Conservation (phyloP, 2,329 filamentous ascomycete genomes). For the Penicillium sp. region DNA sequence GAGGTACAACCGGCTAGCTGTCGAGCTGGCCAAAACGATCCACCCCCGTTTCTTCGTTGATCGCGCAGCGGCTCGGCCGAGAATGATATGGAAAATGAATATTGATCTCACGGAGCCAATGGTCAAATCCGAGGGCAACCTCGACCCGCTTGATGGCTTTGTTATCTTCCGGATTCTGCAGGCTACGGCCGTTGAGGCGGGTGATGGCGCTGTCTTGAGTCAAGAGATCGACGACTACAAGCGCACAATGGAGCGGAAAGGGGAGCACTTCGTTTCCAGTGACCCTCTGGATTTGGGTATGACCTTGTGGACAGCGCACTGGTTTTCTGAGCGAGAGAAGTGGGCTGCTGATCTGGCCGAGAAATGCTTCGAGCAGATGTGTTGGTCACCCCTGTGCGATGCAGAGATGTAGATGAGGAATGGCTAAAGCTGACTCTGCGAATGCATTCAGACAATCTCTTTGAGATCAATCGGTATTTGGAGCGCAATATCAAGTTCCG, state of each 20-base stretch:
- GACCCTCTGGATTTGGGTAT: conserved; percentile 59
- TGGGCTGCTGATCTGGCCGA: conserved; percentile 47
- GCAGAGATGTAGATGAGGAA: background rate
- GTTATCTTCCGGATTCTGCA: conserved; percentile 51
- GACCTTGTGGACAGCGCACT: conserved; percentile 56
- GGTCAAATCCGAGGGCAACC: conserved; percentile 52
- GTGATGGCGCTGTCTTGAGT: conserved; percentile 37
- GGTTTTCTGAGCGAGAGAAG: conserved; percentile 45
- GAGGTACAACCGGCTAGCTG: conserved; percentile 50
- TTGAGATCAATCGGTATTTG: conserved; percentile 37
- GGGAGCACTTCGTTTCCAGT: conserved; percentile 44
- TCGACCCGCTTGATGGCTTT: conserved; percentile 56
- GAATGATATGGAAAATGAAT: conserved; percentile 57
- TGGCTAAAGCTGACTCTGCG: conserved; percentile 1
- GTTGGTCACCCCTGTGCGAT: conserved; percentile 21
- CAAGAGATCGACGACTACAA: conserved; percentile 54
- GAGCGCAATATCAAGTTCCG: conserved; percentile 35
- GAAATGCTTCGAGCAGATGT: conserved; percentile 38
- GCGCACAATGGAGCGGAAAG: conserved; percentile 47
- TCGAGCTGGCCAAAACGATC: conserved; percentile 52
- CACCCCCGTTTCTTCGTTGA: conserved; percentile 52
- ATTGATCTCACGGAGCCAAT: conserved; percentile 48
- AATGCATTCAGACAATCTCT: conserved; percentile 31
- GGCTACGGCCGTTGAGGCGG: conserved; percentile 35
- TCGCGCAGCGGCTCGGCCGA: conserved; percentile 30